Conservation (phyloP, 2,329 filamentous ascomycete genomes). For the Raffaelea albimanens region DNA sequence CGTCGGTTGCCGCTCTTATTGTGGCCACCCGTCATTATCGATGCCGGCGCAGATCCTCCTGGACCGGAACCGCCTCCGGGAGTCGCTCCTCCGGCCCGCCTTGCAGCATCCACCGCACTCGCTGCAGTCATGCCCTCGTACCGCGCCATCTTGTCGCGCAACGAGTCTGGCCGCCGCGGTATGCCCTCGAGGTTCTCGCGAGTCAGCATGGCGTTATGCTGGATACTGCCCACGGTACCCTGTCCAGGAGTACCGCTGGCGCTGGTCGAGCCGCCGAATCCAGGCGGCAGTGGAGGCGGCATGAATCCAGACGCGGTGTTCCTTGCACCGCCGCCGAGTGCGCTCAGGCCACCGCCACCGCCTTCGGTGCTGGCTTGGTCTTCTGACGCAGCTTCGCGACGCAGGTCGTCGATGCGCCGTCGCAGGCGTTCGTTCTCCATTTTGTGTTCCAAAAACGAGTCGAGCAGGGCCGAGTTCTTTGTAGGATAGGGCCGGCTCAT, state of each 20-base stretch:
- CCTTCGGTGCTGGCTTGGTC: constrained; percentile 69
- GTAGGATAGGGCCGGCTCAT: constrained; percentile 86
- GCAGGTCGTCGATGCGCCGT: constrained; percentile 76
- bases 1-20: background rate
- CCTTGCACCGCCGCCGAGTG: no score
- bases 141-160: constrained; percentile 75
- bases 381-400: constrained; percentile 67
- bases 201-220: constrained; percentile 58
- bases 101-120: background rate
- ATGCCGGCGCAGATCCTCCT: background rate
- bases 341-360: no score
- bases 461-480: constrained; percentile 73
- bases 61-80: no score
- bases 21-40: background rate
- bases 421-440: constrained; percentile 86
- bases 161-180: constrained; percentile 60
- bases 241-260: background rate
- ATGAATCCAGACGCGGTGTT: constrained; percentile 41
- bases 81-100: no score
- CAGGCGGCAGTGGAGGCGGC: constrained; percentile 14
- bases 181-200: constrained; percentile 71
- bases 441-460: constrained; percentile 93
- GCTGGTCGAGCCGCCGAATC: no score
- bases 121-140: constrained; percentile 48
- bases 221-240: background rate